A percentile compares a stretch with the other conserved stretches of the same genome.
These are phyloP conservation scores for Aethionema arabicum DNA, from an alignment of 345 rosid genomes.

Conservation along the genomic window DNA sequence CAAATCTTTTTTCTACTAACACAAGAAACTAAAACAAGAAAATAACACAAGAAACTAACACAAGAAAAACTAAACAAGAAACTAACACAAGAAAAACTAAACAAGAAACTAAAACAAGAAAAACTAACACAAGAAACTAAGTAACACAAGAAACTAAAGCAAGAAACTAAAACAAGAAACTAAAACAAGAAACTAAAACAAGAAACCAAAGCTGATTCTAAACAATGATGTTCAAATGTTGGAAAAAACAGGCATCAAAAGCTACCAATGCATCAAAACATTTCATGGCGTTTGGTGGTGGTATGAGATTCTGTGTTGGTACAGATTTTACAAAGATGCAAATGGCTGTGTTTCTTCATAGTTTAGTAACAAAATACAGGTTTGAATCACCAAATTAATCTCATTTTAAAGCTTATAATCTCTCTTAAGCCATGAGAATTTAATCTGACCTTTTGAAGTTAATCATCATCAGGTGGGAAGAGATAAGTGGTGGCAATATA, in stretches of 20 bases:
- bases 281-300: slow-evolving; percentile 99
- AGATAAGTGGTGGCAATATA: slow-evolving; percentile 69
- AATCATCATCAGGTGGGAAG: slow-evolving; percentile 78
- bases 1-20: not conserved
- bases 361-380: slow-evolving; percentile 87
- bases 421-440: slow-evolving; percentile 4
- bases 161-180: too few species aligned
- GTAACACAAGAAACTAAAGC: too few species aligned
- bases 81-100: not conserved
- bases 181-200: slow-evolving; percentile 21
- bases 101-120: not conserved
- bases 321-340: slow-evolving; percentile 90
- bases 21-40: slow-evolving; percentile 18
- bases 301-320: slow-evolving; percentile 97
- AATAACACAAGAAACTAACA: too few species aligned
- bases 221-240: not conserved
- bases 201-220: not conserved
- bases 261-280: slow-evolving; percentile 59
- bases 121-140: slow-evolving; percentile 19
- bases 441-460: slow-evolving; percentile 23
- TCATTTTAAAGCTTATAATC: not conserved
- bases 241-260: slow-evolving; percentile 58
- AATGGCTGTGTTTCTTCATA: slow-evolving; percentile 94
- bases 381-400: slow-evolving; percentile 16
- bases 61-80: slow-evolving; percentile 14